Base-by-base conservation (phyloP, 345 rosid species). In the Eucalyptus victrix region DNA sequence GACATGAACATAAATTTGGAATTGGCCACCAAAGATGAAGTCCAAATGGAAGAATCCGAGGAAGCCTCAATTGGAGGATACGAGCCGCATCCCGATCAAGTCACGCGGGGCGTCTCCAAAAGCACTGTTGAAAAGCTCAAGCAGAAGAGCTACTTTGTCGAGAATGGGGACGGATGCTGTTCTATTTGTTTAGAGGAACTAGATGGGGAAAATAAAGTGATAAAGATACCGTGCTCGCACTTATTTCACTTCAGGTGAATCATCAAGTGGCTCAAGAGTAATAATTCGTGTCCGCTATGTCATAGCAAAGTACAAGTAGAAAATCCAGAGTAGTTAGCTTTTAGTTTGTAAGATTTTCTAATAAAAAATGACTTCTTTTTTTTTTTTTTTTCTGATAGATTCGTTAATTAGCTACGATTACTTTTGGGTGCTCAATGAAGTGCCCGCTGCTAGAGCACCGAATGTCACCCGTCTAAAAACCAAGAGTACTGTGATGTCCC, bases 401-500 rank as follows among this genome's bases (percentile, higher is more conserved):
- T n/a, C 19, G 4, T 16, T 30, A 65, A 65, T 65, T 65, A 14
- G 72, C 56, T 15, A 3, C 37, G 6, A 65, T 65, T 65, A 65
- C 5, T n/a, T 0, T 15, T 53, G 56, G 24, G 2, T 3, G 8
- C 24, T 53, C 56, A 19, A 53, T 53, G 67, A 5, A 28, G 67
- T 26, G 67, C n/a, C 67, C n/a, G 1, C 14, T 5, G 7, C 0
- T 58, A 24, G 7, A 53, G 24, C 24, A 19, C 56, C 10, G 10
- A 53, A 53, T 2, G 24, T 53, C 56, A 53, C 56, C 56, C 1
- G 10, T 58, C 30, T 26, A 10, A 58, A 3, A 23, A 12, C 17
- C 32, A 0, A 28, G 15, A 19, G 0, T 11, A 60, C 37, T n/a
- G 76, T 15, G 34, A 65, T n/a, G 32, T n/a, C 37, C 32, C 19